phyloP scores from a whole-genome alignment of 2,329 filamentous ascomycete species.

The Talaromyces rugulosus region DNA sequence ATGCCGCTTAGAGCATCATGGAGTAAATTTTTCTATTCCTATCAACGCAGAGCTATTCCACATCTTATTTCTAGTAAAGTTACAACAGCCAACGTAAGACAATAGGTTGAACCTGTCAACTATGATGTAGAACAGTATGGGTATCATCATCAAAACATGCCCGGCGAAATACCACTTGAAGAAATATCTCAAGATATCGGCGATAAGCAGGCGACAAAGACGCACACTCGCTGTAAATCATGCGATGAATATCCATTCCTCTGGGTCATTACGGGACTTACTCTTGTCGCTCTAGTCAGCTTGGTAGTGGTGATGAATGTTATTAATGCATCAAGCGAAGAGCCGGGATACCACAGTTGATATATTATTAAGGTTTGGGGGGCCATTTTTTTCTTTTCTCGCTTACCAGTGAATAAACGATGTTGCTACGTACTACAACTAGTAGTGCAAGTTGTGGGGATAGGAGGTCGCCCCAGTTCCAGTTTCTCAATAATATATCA shows the following conservation, averaged over 20 bases:
- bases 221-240: constrained; percentile 1
- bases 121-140: not conserved
- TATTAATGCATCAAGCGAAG: too few species aligned
- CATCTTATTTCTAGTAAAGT: not conserved
- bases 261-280: too few species aligned
- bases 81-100: not conserved
- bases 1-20: not conserved
- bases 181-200: not conserved
- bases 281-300: too few species aligned
- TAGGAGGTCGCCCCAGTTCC: not conserved
- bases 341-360: too few species aligned
- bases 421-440: too few species aligned
- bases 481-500: not conserved
- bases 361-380: too few species aligned
- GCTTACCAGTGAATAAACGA: too few species aligned
- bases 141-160: not conserved
- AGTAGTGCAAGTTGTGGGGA: too few species aligned
- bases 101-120: not conserved
- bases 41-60: not conserved
- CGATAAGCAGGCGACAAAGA: not conserved
- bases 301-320: too few species aligned
- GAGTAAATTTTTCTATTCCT: not conserved
- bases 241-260: not conserved
- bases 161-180: not conserved
- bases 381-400: not conserved